Conservation (phyloP, 1,284 basidiomycete species). For the Lentinus polychrous region DNA sequence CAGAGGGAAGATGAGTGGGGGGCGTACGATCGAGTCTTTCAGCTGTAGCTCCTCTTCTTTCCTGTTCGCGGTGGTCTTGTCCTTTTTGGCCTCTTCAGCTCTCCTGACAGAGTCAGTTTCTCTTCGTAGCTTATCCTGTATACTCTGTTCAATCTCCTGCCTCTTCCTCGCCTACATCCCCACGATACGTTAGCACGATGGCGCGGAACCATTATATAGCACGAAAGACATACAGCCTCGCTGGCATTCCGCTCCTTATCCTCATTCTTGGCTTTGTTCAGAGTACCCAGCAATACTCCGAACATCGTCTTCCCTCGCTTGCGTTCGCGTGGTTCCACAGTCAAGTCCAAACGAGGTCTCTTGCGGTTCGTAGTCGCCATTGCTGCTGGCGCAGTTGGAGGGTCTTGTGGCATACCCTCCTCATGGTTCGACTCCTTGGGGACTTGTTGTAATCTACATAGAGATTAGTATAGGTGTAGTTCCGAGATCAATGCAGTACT, state of each 20-base stretch:
- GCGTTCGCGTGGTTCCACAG: constrained; percentile 43
- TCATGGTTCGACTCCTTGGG: not conserved
- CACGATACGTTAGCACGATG: constrained; percentile 6
- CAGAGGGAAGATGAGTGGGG: constrained; percentile 4
- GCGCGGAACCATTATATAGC: not conserved
- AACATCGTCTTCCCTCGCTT: constrained; percentile 82
- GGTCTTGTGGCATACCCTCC: constrained; percentile 15
- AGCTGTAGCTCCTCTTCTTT: constrained; percentile 76
- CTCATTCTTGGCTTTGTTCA: constrained; percentile 78
- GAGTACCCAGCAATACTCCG: constrained; percentile 69
- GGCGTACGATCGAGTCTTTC: constrained; percentile 68
- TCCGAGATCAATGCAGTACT: constrained; percentile 12
- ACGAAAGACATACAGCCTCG: constrained; percentile 55
- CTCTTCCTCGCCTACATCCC: constrained; percentile 64
- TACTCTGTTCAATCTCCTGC: constrained; percentile 69
- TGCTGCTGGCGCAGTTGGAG: constrained; percentile 16
- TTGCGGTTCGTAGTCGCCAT: constrained; percentile 34
- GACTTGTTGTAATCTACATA: not conserved
- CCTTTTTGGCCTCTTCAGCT: constrained; percentile 77
- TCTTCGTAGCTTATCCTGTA: constrained; percentile 73
- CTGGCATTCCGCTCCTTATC: constrained; percentile 72
- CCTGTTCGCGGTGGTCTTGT: constrained; percentile 63
- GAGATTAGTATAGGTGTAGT: not conserved
- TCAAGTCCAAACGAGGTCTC: constrained; percentile 66
- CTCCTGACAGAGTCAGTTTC: constrained; percentile 77